phyloP scores from a whole-genome alignment of 192 early-diverging fungal genomes.

The Thamnidium elegans region DNA sequence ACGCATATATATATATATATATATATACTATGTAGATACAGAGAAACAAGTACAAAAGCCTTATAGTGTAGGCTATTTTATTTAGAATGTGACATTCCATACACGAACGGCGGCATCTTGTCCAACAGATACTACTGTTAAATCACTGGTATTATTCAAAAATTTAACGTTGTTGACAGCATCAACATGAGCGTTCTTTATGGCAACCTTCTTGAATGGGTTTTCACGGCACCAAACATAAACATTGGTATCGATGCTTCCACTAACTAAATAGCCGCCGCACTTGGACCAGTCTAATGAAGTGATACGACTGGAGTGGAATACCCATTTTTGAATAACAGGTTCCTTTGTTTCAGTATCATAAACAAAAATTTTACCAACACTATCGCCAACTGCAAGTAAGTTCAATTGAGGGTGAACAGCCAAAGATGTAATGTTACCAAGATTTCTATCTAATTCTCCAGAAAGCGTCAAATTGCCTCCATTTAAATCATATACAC shows the following conservation, averaged over 20 bases:
- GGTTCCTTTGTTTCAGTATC: slow-evolving; percentile 50
- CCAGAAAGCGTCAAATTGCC: slow-evolving; percentile 33
- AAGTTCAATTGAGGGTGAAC: slow-evolving; percentile 72
- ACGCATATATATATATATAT: too few species aligned
- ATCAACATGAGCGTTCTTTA: slow-evolving; percentile 80
- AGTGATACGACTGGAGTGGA: slow-evolving; percentile 86
- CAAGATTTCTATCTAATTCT: slow-evolving; percentile 43
- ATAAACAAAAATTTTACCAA: slow-evolving; percentile 77
- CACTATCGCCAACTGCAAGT: slow-evolving; percentile 78
- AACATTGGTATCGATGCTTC: slow-evolving; percentile 85
- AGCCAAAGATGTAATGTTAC: slow-evolving; percentile 75
- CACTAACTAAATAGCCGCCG: slow-evolving; percentile 70
- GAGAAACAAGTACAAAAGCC: slow-evolving; percentile 35
- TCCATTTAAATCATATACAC: slow-evolving; percentile 55
- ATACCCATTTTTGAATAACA: slow-evolving; percentile 75
- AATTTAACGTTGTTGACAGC: slow-evolving; percentile 73
- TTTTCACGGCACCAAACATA: slow-evolving; percentile 86
- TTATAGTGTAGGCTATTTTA: slow-evolving; percentile 48
- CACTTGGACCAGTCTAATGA: slow-evolving; percentile 77
- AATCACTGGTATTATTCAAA: slow-evolving; percentile 45
- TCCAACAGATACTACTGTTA: slow-evolving; percentile 71
- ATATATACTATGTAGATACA: too few species aligned
- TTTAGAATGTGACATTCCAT: slow-evolving; percentile 38
- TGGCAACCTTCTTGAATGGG: slow-evolving; percentile 70
- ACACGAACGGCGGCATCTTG: slow-evolving; percentile 82